Base-by-base conservation (phyloP, 306 rosid genomes). In the Quercus wislizeni region DNA sequence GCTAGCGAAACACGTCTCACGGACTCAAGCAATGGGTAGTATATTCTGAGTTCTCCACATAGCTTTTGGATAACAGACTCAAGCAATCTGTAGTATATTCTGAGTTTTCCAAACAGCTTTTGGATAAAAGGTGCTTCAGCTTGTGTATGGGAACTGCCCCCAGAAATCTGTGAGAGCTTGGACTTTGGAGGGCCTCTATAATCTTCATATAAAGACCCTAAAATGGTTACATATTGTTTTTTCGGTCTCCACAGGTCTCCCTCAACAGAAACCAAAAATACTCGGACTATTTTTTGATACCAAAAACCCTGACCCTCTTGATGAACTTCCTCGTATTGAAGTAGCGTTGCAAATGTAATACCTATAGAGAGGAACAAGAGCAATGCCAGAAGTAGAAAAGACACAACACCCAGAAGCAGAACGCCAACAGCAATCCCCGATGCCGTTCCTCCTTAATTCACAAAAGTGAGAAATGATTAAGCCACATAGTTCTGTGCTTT, bases 301-400 rank as follows among this genome's bases (percentile, higher is more conserved):
- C 97, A 94, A 80, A 82, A 91, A 55, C 38, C 78, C 73, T n/a
- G 82, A 55, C 92, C 95, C 84, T 88, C 97, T 78, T 76, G 89
- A 77, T 91, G 98, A 55, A 94, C 93, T 90, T 94, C 99, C 84
- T 92, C 91, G 89, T 94, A 94, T 71, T 91, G 94, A 87, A 92
- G 97, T 31, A 92, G 90, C 79, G 81, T 83, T 49, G 92, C 99
- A 23, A 86, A 89, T n/a, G 99, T 90, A 58, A 94, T 94, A 46
- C 99, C 99, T 49, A 84, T n/a, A 0, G 93, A 92, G 79, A 92
- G 92, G 89, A 94, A 92, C 82, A 91, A 23, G 83, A 94, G 80
- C 88, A 92, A 87, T 28, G 83, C 80, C 23, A 92, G 85, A 84
- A 94, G 91, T 73, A 86, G 81, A 77, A 75, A 28, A 3, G 79